Evolutionary conservation across 23 red algal species (phyloP).

Genomic region (Chondrus crispus): DNA sequence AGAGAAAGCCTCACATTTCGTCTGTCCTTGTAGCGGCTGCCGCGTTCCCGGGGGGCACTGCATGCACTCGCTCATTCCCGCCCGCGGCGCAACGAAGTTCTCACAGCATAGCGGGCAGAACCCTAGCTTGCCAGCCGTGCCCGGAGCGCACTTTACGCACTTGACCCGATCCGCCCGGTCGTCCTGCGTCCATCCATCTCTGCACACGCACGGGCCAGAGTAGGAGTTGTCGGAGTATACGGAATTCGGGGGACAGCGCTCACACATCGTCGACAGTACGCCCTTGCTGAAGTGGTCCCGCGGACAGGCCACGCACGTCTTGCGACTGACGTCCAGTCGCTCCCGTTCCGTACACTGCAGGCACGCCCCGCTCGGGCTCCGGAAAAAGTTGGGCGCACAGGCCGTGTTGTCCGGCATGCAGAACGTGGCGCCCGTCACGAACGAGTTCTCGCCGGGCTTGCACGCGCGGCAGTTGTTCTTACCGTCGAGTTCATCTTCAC

Average conservation of each 20-base stretch:
- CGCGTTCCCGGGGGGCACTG: background rate
- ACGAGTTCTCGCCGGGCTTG: background rate
- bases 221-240: background rate
- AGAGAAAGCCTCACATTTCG: no score
- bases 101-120: background rate
- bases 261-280: background rate
- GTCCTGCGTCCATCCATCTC: background rate
- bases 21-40: background rate
- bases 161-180: background rate
- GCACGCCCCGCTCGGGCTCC: background rate
- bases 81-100: background rate
- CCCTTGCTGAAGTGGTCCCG: background rate
- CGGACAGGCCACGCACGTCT: background rate
- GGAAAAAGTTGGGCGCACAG: background rate
- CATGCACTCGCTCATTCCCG: background rate
- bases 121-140: background rate
- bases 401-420: background rate
- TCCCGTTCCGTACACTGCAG: background rate
- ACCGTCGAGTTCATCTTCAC: no score
- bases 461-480: background rate
- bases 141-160: background rate
- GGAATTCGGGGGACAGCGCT: background rate
- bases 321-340: background rate
- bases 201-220: background rate
- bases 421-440: background rate